Evolutionary conservation across 495 filamentous ascomycete species (phyloP).

Genomic region (Penicillium paradoxum): DNA sequence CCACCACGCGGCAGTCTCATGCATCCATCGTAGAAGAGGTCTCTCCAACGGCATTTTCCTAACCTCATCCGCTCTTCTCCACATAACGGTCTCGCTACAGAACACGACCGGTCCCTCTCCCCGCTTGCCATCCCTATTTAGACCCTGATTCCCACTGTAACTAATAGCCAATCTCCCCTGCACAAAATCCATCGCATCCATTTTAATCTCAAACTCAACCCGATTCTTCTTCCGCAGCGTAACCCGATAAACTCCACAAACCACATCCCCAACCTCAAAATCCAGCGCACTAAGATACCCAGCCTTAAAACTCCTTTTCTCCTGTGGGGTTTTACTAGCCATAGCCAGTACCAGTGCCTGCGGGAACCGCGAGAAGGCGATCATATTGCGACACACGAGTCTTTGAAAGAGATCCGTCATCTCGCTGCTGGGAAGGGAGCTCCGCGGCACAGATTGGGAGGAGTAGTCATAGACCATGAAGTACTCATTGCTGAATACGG

Average conservation of each 20-base stretch:
- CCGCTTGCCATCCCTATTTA: background rate
- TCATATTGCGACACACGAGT: constrained; percentile 36
- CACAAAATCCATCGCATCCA: constrained; percentile 14
- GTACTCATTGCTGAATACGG: constrained; percentile 18
- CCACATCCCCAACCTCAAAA: constrained; percentile 31
- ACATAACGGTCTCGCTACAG: constrained; percentile 34
- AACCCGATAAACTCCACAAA: constrained; percentile 33
- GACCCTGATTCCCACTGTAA: background rate
- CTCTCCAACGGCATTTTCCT: constrained; percentile 30
- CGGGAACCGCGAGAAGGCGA: constrained; percentile 26
- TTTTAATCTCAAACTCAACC: constrained; percentile 32
- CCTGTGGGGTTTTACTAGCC: constrained; percentile 7
- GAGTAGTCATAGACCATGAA: constrained; percentile 23
- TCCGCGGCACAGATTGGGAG: constrained; percentile 20
- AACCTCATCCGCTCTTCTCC: constrained; percentile 21
- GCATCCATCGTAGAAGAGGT: constrained; percentile 24
- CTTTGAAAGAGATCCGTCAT: constrained; percentile 19
- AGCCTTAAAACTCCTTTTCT: constrained; percentile 20
- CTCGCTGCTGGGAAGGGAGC: constrained; percentile 14
- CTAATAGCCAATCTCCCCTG: constrained; percentile 29
- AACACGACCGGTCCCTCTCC: constrained; percentile 19
- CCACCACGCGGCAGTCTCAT: constrained; percentile 39
- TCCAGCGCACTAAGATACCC: constrained; percentile 24
- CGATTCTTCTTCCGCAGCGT: constrained; percentile 17
- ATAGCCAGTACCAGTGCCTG: constrained; percentile 26